phyloP scores from a whole-genome alignment of 1,284 basidiomycete genomes.

The Marasmius oreades region DNA sequence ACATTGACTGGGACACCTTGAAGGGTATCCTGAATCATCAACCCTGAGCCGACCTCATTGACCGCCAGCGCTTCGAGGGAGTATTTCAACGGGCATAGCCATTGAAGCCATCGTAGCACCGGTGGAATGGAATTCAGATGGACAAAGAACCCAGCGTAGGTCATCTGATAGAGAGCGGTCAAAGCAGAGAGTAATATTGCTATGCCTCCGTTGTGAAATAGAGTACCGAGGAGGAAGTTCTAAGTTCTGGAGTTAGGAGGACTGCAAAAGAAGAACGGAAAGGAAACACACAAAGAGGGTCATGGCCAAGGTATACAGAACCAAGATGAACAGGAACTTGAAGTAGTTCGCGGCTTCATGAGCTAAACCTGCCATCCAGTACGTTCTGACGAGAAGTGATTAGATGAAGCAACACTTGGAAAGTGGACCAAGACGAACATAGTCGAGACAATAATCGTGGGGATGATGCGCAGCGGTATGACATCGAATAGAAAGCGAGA shows the following conservation, averaged over 20 bases:
- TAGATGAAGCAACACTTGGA: slow-evolving; percentile 3
- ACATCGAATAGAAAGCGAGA: slow-evolving; percentile 83
- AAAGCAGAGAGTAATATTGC: slow-evolving; percentile 83
- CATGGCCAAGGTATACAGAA: slow-evolving; percentile 77
- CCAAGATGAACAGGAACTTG: slow-evolving; percentile 78
- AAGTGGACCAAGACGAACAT: slow-evolving; percentile 47
- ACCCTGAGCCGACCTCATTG: slow-evolving; percentile 83
- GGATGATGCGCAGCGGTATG: slow-evolving; percentile 78
- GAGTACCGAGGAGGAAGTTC: slow-evolving; percentile 84
- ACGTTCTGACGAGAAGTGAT: slow-evolving; percentile 50
- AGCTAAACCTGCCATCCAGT: slow-evolving; percentile 91
- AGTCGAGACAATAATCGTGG: slow-evolving; percentile 77
- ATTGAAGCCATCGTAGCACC: slow-evolving; percentile 85
- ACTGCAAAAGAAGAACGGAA: neutral
- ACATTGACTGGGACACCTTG: slow-evolving; percentile 80
- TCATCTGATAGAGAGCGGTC: slow-evolving; percentile 79
- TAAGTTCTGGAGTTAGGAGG: slow-evolving; percentile 25
- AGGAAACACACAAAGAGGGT: slow-evolving; percentile 68
- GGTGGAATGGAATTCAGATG: slow-evolving; percentile 78
- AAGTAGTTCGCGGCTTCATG: slow-evolving; percentile 68
- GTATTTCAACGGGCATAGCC: slow-evolving; percentile 72
- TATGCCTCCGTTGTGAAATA: slow-evolving; percentile 81
- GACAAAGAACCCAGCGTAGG: slow-evolving; percentile 84
- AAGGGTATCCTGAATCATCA: slow-evolving; percentile 78
- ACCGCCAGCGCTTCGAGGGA: slow-evolving; percentile 80